These are phyloP conservation scores for Xylaria palmicola DNA, from an alignment of 495 filamentous ascomycete genomes.

Conservation along the genomic window DNA sequence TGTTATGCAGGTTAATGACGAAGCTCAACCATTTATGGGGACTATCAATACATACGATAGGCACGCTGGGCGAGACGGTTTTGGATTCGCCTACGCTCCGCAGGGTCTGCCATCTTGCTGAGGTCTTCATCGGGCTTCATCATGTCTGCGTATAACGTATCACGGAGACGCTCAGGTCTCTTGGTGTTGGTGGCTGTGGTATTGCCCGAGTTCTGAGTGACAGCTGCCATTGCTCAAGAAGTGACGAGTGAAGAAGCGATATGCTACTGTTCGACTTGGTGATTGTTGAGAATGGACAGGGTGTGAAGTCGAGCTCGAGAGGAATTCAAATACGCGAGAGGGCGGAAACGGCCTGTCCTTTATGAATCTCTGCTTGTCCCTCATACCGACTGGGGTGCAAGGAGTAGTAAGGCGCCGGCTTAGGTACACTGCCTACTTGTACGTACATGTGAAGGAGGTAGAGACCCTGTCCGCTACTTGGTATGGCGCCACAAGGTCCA, in stretches of 20 bases:
- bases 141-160: conserved; percentile 20
- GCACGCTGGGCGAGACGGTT: conserved; percentile 84
- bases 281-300: conserved; percentile 1
- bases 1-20: not conserved
- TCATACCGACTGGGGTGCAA: conserved; percentile 3
- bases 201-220: conserved; percentile 6
- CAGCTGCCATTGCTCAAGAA: conserved; percentile 13
- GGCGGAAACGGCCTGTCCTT: conserved; percentile 9
- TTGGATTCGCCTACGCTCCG: conserved; percentile 76
- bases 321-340: conserved; percentile 10
- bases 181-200: conserved; percentile 11
- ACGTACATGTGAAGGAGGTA: conserved; percentile 5
- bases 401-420: conserved; percentile 4
- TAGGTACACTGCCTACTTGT: not conserved
- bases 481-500: conserved; percentile 10
- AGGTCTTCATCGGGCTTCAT: conserved; percentile 80
- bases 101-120: conserved; percentile 86
- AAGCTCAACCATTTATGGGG: no score
- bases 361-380: conserved; percentile 11
- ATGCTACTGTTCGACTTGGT: conserved; percentile 2
- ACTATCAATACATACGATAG: conserved; percentile 62
- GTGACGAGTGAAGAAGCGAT: conserved; percentile 9
- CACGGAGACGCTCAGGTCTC: conserved; percentile 17
- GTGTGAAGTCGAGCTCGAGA: conserved; percentile 9
- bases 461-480: conserved; percentile 9